Evolutionary conservation across 2,329 filamentous ascomycete genomes (phyloP).

Genomic region (Aplosporella prunicola): DNA sequence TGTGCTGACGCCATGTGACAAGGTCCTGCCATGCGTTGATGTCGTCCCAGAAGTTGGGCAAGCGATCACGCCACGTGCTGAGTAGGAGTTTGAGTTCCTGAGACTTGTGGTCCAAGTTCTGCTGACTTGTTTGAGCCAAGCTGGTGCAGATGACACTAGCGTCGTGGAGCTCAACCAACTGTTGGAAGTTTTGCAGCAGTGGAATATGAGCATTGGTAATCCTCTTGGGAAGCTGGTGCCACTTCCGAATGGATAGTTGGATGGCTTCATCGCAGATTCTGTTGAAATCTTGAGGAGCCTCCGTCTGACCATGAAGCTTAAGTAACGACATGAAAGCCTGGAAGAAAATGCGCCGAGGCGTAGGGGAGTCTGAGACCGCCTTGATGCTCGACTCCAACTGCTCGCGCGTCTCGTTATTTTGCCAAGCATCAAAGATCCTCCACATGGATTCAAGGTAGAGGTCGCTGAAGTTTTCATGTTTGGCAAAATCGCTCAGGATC

Average conservation of each 20-base stretch:
- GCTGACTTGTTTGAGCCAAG: slow-evolving; percentile 70
- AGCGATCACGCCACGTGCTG: slow-evolving; percentile 86
- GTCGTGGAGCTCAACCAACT: slow-evolving; percentile 93
- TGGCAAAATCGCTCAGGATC: slow-evolving; percentile 91
- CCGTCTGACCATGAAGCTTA: slow-evolving; percentile 85
- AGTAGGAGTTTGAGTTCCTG: slow-evolving; percentile 90
- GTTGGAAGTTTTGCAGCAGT: slow-evolving; percentile 93
- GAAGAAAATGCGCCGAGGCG: slow-evolving; percentile 89
- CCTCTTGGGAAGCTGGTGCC: slow-evolving; percentile 91
- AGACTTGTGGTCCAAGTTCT: slow-evolving; percentile 86
- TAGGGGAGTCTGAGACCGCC: slow-evolving; percentile 94
- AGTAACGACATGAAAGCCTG: slow-evolving; percentile 96
- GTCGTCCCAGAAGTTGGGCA: slow-evolving; percentile 98
- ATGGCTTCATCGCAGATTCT: slow-evolving; percentile 93
- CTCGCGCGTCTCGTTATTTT: slow-evolving; percentile 73
- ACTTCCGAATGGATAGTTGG: slow-evolving; percentile 93
- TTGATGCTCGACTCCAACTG: slow-evolving; percentile 90
- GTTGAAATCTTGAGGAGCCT: slow-evolving; percentile 70
- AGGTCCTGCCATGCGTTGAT: slow-evolving; percentile 99
- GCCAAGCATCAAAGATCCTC: slow-evolving; percentile 94
- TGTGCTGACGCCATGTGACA: slow-evolving; percentile 99
- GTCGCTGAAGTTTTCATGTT: slow-evolving; percentile 98
- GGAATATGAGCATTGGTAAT: slow-evolving; percentile 95
- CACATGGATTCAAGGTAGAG: slow-evolving; percentile 90
- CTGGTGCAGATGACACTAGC: slow-evolving; percentile 94